A percentile compares a stretch with the other conserved stretches of the same genome.
Evolutionary conservation across 2,329 filamentous ascomycete genomes (phyloP).

Genomic region (Fusarium annulatum): DNA sequence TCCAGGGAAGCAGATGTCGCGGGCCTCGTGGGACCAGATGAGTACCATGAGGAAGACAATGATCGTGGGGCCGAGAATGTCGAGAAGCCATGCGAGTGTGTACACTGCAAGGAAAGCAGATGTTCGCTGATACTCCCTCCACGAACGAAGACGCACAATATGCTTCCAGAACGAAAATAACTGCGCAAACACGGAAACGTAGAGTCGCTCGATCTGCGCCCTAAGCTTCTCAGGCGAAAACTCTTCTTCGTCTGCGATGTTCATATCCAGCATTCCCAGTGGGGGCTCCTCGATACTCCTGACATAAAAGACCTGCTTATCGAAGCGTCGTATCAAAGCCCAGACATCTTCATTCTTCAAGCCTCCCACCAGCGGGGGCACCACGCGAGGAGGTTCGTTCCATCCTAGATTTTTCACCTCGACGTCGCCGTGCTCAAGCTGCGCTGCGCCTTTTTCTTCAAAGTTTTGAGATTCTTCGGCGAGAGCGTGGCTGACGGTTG

Average conservation of each 20-base stretch:
- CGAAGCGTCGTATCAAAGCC: constrained; percentile 77
- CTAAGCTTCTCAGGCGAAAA: constrained; percentile 87
- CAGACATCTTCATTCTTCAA: constrained; percentile 79
- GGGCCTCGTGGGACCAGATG: constrained; percentile 71
- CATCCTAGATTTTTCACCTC: constrained; percentile 77
- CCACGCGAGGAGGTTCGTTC: constrained; percentile 68
- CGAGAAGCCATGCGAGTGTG: constrained; percentile 74
- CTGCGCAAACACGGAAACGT: constrained; percentile 80
- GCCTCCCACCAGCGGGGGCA: constrained; percentile 73
- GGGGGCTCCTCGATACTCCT: constrained; percentile 66
- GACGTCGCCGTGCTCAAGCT: constrained; percentile 59
- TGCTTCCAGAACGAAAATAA: constrained; percentile 77
- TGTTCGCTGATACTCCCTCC: constrained; percentile 78
- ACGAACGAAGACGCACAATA: constrained; percentile 79
- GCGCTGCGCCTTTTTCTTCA: constrained; percentile 57
- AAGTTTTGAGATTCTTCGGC: constrained; percentile 46
- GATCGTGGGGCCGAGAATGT: constrained; percentile 74
- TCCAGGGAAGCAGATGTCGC: constrained; percentile 77
- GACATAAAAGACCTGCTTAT: constrained; percentile 76
- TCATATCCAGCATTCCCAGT: constrained; percentile 79
- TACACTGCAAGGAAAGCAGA: constrained; percentile 69
- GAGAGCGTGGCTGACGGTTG: constrained; percentile 52
- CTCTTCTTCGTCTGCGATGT: constrained; percentile 83
- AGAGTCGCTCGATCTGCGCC: constrained; percentile 80
- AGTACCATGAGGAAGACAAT: constrained; percentile 70